These are phyloP conservation scores for Leccinum pallidistipes DNA, from an alignment of 1,284 basidiomycete genomes.

Conservation along the genomic window DNA sequence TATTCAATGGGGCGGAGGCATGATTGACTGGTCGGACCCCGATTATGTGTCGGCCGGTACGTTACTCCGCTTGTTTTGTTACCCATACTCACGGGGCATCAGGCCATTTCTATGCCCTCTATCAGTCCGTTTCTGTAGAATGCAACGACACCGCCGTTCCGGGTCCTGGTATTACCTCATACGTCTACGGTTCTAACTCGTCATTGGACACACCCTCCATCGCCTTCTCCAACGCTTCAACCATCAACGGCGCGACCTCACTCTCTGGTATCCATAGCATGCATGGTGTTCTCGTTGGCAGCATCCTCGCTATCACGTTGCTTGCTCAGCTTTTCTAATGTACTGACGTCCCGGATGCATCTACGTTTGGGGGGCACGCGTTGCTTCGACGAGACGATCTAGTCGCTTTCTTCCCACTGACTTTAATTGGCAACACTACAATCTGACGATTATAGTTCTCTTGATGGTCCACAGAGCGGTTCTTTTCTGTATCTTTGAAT, in stretches of 20 bases:
- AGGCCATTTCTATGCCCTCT: constrained; percentile 62
- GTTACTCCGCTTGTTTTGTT: not conserved
- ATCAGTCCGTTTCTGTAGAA: constrained; percentile 57
- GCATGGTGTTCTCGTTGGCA: constrained; percentile 14
- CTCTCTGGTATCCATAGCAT: constrained; percentile 9
- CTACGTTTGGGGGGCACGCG: not conserved
- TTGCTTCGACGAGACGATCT: not conserved
- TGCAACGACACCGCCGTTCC: constrained; percentile 53
- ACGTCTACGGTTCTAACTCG: constrained; percentile 59
- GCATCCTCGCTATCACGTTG: constrained; percentile 25
- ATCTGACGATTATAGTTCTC: not conserved
- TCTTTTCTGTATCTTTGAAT: constrained; percentile 4
- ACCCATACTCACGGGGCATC: constrained; percentile 2
- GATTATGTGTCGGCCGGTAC: constrained; percentile 66
- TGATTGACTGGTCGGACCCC: constrained; percentile 76
- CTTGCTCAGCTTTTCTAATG: constrained; percentile 29
- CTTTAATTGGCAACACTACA: not conserved
- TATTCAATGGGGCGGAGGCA: constrained; percentile 71
- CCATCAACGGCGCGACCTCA: constrained; percentile 41
- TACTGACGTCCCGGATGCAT: not conserved
- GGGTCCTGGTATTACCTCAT: constrained; percentile 51
- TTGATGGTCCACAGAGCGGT: not conserved
- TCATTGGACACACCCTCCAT: constrained; percentile 51
- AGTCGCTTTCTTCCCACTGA: not conserved
- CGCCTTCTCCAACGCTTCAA: constrained; percentile 54